phyloP scores from a whole-genome alignment of 129 eudicot species.

The Calendula officinalis region DNA sequence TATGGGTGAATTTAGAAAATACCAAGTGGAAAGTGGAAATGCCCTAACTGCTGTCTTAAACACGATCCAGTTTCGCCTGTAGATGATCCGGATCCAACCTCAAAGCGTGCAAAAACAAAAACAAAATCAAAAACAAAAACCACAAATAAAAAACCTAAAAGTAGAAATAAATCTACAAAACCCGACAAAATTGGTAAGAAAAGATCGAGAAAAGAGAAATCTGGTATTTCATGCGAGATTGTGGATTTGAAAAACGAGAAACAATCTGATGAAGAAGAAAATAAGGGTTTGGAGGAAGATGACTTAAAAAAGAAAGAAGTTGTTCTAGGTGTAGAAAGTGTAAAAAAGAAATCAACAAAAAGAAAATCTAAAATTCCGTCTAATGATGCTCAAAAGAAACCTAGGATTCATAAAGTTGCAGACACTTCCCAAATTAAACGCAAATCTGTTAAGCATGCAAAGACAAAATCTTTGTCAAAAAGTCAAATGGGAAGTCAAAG shows the following conservation, averaged over 20 bases:
- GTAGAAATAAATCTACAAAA: slow-evolving; percentile 38
- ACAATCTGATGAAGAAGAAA: slow-evolving; percentile 21
- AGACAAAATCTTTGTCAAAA: slow-evolving; percentile 40
- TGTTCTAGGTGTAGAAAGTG: slow-evolving; percentile 32
- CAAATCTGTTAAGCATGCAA: slow-evolving; percentile 36
- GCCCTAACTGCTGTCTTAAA: slow-evolving; percentile 59
- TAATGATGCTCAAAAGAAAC: slow-evolving; percentile 40
- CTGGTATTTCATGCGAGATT: slow-evolving; percentile 31
- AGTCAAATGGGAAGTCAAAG: slow-evolving; percentile 28
- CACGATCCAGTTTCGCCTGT: slow-evolving; percentile 29
- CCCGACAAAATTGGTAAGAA: slow-evolving; percentile 47
- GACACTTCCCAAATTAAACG: slow-evolving; percentile 37
- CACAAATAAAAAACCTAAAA: slow-evolving; percentile 36
- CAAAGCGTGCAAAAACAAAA: slow-evolving; percentile 65
- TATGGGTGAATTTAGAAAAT: slow-evolving; percentile 43
- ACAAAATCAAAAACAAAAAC: slow-evolving; percentile 44
- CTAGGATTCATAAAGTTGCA: slow-evolving; percentile 37
- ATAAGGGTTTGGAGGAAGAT: slow-evolving; percentile 30
- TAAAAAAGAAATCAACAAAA: slow-evolving; percentile 36
- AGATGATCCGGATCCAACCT: slow-evolving; percentile 33
- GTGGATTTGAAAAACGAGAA: slow-evolving; percentile 33
- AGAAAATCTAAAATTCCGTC: slow-evolving; percentile 41
- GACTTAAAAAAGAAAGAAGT: slow-evolving; percentile 28
- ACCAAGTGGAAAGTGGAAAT: slow-evolving; percentile 85
- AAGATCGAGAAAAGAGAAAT: slow-evolving; percentile 44